These are phyloP conservation scores for Sarcodon aspratus DNA, from an alignment of 768 basidiomycete species.

Conservation along the genomic window DNA sequence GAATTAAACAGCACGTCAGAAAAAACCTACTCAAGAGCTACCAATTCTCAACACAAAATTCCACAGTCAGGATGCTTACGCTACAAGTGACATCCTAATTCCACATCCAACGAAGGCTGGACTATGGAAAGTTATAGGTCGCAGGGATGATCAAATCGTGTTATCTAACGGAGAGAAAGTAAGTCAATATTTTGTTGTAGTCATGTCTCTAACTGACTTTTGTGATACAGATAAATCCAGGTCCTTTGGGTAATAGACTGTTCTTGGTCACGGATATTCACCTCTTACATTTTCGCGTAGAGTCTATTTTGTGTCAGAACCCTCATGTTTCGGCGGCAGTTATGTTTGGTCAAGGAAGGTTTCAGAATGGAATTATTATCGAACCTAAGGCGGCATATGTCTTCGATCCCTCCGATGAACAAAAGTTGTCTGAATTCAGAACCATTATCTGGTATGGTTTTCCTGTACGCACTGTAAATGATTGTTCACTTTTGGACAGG, in stretches of 20 bases:
- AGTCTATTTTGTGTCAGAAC: not conserved
- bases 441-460: not conserved
- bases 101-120: constrained; percentile 8
- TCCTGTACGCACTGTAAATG: not conserved
- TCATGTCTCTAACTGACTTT: not conserved
- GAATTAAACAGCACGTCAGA: constrained; percentile 2
- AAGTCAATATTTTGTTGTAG: not conserved
- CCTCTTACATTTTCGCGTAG: not conserved
- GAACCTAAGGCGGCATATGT: not conserved
- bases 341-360: constrained; percentile 5
- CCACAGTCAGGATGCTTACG: constrained; percentile 10
- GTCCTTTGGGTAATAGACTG: not conserved
- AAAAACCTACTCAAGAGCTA: constrained; percentile 1
- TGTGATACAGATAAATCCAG: not conserved
- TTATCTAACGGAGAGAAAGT: constrained; percentile 32
- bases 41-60: constrained; percentile 5
- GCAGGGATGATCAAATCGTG: constrained; percentile 33
- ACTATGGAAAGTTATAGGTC: constrained; percentile 20
- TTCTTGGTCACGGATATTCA: not conserved
- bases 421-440: not conserved
- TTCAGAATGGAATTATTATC: constrained; percentile 3
- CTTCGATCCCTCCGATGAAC: not conserved
- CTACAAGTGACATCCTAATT: constrained; percentile 9
- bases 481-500: constrained; percentile 11
- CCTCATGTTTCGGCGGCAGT: not conserved